Evolutionary conservation across 1,139 yeast species (phyloP), one percentile per base, ranked within the genome.

Genomic region (Geotrichum carabidarum): DNA sequence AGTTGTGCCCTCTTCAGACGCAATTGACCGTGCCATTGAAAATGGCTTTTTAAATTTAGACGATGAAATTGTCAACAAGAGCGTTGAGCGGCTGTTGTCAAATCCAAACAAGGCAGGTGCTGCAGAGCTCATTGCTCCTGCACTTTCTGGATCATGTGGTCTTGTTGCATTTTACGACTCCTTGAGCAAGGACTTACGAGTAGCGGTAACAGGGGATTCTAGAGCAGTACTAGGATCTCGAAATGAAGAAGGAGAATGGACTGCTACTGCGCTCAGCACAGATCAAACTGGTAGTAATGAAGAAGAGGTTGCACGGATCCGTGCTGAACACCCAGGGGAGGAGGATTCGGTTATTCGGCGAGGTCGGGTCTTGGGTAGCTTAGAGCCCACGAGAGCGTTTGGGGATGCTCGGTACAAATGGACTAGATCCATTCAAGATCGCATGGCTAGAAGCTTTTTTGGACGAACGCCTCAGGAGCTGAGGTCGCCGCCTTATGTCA

Each of bases 181-280:
- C 1, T 78, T 79, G 56, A 77, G 89, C 40, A 78, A 82, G 55
- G 72, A 79, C 51, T 76, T 93, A 60, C 84, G 89, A 62, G 96
- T 93, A 34, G 99, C 99, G 0, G 95, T 91, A 6, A 83, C 98
- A 0, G 99, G 99, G 44, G 99, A 93, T 69, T 91, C 98, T 0
- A 78, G 99, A 59, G 98, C 97, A 0, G 79, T 93, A 27, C 74
- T 93, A 44, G 96, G 97, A 1, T 82, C 91, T 1, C 76, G 81
- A 53, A 79, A 79, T 58, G 54, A 62, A 15, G 68, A 71, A 15
- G 87, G 87, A 57, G 76, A 78, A 52, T 93, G 98, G 98, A 84
- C 91, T 0, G 97, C 93, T 4, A 79, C 81, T 59, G 91, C 95
- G 22, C 77, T 93, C 58, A 83, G 93, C 58, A 81, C 86, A 45